A percentile compares a stretch with the other conserved stretches of the same genome.
These are phyloP conservation scores for Stemphylium vesicarium DNA, from an alignment of 2,329 filamentous ascomycete species.

Conservation along the genomic window DNA sequence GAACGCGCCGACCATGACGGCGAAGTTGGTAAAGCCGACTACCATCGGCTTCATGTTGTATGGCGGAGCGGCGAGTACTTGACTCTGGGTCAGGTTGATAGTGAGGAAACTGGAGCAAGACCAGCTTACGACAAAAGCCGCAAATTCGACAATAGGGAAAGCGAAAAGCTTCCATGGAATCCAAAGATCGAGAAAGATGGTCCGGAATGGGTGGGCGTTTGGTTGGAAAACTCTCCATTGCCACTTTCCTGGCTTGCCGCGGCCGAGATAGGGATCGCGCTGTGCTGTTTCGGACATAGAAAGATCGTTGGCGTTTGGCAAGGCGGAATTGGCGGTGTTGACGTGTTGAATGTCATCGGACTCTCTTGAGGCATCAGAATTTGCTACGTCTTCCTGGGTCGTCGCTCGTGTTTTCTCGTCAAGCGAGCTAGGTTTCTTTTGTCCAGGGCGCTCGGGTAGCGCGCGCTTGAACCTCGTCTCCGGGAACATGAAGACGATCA, in stretches of 20 bases:
- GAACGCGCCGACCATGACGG: constrained; percentile 60
- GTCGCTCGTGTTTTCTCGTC: constrained; percentile 28
- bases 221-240: constrained; percentile 64
- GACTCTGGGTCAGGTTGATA: constrained; percentile 65
- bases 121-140: constrained; percentile 68
- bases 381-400: constrained; percentile 17
- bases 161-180: constrained; percentile 67
- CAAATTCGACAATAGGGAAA: constrained; percentile 69
- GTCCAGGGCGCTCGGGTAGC: constrained; percentile 39
- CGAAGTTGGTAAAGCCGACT: constrained; percentile 65
- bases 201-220: constrained; percentile 54
- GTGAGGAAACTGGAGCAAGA: constrained; percentile 63
- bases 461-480: constrained; percentile 66
- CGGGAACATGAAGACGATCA: constrained; percentile 66
- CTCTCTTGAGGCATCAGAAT: constrained; percentile 25
- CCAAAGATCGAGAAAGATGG: constrained; percentile 62
- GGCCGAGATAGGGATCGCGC: constrained; percentile 62
- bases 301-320: constrained; percentile 30
- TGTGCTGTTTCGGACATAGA: constrained; percentile 48
- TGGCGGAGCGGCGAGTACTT: constrained; percentile 61
- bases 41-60: constrained; percentile 60
- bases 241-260: constrained; percentile 59
- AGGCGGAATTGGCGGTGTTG: constrained; percentile 23
- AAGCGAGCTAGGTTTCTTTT: constrained; percentile 6
- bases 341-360: constrained; percentile 36